Percentiles rank a stretch among this genome's conserved stretches.
phyloP scores from a whole-genome alignment of 208 protist genomes.

The Histomonas meleagridis region DNA sequence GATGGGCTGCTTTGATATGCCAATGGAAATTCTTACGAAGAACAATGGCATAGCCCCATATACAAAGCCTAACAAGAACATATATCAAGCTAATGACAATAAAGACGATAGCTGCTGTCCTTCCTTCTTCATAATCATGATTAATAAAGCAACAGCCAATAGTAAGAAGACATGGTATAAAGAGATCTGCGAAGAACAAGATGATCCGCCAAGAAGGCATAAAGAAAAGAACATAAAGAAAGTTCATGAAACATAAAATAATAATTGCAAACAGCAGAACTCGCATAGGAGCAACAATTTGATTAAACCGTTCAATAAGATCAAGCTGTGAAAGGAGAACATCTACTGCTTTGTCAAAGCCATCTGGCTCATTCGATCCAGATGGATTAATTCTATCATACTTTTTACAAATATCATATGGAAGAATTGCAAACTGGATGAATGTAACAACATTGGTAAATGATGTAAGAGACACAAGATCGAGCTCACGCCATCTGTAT shows the following conservation, averaged over 20 bases:
- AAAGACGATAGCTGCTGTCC: background rate
- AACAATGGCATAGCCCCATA: background rate
- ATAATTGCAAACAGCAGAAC: background rate
- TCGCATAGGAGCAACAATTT: background rate
- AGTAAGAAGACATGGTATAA: background rate
- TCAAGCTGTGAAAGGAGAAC: background rate
- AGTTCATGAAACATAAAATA: background rate
- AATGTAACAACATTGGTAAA: slow-evolving; percentile 4
- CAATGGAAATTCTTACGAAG: background rate
- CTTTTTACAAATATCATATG: background rate
- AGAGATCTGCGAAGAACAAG: background rate
- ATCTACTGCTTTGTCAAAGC: background rate
- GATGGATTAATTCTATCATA: too few relatives aligned
- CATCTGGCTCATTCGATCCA: background rate
- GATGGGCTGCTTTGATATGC: background rate
- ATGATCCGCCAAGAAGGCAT: background rate
- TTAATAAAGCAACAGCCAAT: background rate
- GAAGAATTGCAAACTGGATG: slow-evolving; percentile 10
- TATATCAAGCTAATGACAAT: background rate
- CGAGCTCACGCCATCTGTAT: background rate
- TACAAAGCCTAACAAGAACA: background rate
- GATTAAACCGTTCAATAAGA: background rate
- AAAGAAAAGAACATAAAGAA: background rate
- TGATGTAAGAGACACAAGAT: background rate
- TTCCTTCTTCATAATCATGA: background rate